A percentile compares a stretch with the other conserved stretches of the same genome.
Conservation (phyloP, 2,329 filamentous ascomycete genomes). For the Alternaria angustiovoidea region DNA sequence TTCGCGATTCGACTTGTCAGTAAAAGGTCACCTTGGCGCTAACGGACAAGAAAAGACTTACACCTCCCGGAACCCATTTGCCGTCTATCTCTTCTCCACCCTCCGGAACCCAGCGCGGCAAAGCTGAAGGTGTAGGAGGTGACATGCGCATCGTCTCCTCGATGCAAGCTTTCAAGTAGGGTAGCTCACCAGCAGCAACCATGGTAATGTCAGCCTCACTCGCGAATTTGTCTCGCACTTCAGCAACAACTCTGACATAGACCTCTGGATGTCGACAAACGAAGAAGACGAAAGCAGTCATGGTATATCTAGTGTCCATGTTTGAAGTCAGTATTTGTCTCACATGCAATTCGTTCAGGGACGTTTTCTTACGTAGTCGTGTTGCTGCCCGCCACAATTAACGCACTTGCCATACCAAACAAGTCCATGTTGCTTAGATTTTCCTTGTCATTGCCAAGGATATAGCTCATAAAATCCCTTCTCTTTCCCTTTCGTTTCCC, state of each 20-base stretch:
- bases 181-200: slow-evolving; percentile 6
- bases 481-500: neutral
- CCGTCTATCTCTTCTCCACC: slow-evolving; percentile 11
- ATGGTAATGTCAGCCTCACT: slow-evolving; percentile 7
- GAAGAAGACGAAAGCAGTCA: slow-evolving; percentile 8
- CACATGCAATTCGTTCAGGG: too few relatives aligned
- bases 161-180: slow-evolving; percentile 8
- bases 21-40: neutral
- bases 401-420: slow-evolving; percentile 8
- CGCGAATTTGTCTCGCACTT: slow-evolving; percentile 6
- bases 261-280: slow-evolving; percentile 1
- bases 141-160: slow-evolving; percentile 6
- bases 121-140: slow-evolving; percentile 7
- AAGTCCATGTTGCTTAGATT: slow-evolving; percentile 5
- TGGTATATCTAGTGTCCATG: neutral
- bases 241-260: neutral
- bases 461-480: slow-evolving; percentile 4
- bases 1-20: neutral
- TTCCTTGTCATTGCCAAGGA: slow-evolving; percentile 7
- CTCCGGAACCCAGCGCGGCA: slow-evolving; percentile 9
- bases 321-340: too few relatives aligned
- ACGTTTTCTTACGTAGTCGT: neutral
- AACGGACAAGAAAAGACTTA: neutral
- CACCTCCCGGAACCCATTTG: slow-evolving; percentile 7
- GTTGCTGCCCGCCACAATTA: slow-evolving; percentile 10